These are phyloP conservation scores for Gastrodia elata DNA, from an alignment of 106 monocot species.

Conservation along the genomic window DNA sequence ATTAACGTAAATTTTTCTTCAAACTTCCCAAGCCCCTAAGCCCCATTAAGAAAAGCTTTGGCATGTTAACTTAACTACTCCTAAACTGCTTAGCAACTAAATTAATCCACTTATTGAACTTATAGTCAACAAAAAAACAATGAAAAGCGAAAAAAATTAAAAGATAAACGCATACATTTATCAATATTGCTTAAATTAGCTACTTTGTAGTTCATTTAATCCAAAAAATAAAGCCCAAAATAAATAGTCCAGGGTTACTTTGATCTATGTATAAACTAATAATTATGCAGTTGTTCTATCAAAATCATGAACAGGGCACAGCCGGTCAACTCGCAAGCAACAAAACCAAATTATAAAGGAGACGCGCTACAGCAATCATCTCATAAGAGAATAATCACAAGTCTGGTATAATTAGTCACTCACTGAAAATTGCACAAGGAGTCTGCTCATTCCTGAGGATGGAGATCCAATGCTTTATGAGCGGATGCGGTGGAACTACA, in stretches of 20 bases:
- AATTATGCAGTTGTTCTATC: background rate
- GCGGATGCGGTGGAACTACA: constrained; percentile 81
- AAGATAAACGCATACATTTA: too few species aligned
- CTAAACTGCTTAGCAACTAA: too few species aligned
- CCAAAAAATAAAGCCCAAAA: too few species aligned
- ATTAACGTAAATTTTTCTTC: background rate
- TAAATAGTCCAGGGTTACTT: background rate
- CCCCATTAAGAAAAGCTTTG: too few species aligned
- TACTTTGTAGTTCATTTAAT: too few species aligned
- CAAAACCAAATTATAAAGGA: background rate
- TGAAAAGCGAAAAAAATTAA: too few species aligned
- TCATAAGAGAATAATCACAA: background rate
- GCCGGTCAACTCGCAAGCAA: background rate
- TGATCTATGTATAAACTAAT: background rate
- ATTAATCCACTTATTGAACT: too few species aligned
- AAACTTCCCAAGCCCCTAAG: too few species aligned
- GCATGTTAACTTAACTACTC: too few species aligned
- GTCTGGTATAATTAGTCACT: constrained; percentile 12
- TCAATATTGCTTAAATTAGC: too few species aligned
- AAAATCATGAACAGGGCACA: background rate
- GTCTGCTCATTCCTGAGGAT: constrained; percentile 84
- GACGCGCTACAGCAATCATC: background rate
- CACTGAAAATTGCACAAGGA: constrained; percentile 79
- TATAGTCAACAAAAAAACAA: too few species aligned
- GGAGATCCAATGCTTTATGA: constrained; percentile 97